Evolutionary conservation across 2,329 filamentous ascomycete species (phyloP).

Genomic region (Parastagonospora nodorum): DNA sequence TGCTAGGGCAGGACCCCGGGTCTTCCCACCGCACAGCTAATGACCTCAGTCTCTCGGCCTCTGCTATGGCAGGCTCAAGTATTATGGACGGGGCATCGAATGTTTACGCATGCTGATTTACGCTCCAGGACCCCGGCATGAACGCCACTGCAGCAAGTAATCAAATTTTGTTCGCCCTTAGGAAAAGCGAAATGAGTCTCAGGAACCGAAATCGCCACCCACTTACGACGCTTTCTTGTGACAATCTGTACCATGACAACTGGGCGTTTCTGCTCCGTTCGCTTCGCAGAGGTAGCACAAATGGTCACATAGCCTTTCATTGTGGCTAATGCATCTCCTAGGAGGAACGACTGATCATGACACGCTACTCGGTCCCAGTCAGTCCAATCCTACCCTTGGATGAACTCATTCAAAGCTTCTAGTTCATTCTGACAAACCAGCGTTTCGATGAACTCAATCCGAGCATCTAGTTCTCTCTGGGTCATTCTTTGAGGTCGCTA

Average conservation of each 20-base stretch:
- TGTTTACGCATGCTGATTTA: constrained; percentile 1
- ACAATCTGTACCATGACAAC: constrained; percentile 13
- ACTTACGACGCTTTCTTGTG: constrained; percentile 6
- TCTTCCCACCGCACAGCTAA: too few species aligned
- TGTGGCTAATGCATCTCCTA: constrained; percentile 21
- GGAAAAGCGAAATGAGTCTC: constrained; percentile 17
- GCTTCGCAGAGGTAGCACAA: constrained; percentile 12
- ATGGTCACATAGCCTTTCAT: constrained; percentile 15
- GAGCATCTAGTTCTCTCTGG: constrained; percentile 12
- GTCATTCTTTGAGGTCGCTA: constrained; percentile 2
- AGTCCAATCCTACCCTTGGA: neutral
- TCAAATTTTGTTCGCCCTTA: constrained; percentile 13
- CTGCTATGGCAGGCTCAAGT: neutral
- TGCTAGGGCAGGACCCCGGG: too few species aligned
- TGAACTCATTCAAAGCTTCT: constrained; percentile 12
- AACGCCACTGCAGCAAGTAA: constrained; percentile 6
- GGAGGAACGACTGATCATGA: constrained; percentile 3
- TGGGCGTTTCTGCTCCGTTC: constrained; percentile 9
- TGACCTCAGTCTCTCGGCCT: neutral
- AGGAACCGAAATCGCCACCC: constrained; percentile 12
- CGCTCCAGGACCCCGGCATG: constrained; percentile 2
- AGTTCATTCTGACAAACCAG: neutral
- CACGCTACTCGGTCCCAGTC: neutral
- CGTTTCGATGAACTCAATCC: constrained; percentile 10
- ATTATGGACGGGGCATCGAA: neutral